Evolutionary conservation across 2,329 filamentous ascomycete species (phyloP), one percentile per base, ranked within the genome.

Genomic region (Aspergillus arachidicola): DNA sequence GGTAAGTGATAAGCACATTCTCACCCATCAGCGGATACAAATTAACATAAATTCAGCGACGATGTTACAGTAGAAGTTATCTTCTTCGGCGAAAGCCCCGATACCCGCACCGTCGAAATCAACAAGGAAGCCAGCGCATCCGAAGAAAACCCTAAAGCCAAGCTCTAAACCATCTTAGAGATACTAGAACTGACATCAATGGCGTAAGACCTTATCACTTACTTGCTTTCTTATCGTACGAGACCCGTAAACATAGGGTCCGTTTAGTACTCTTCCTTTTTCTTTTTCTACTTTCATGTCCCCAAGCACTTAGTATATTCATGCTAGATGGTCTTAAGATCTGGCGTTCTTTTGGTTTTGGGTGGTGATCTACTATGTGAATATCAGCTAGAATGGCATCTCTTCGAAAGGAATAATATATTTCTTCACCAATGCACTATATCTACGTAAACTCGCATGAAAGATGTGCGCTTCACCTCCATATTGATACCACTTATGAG

Each of bases 31-130:
- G 12, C 16, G 30, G 23, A 34, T 21, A 51, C 32, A 46, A 21
- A 58, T 38, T 34, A 28, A 16, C 30, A 36, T 72, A 74, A 55
- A 73, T 34, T 11, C 64, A 94, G 93, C 69, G 95, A 99, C 75
- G 95, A 99, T 76, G 82, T 99, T 66, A 99, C 95, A 0, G 94
- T 99, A 19, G 93, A 99, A 78, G 95, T 99, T 65, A 96, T 99
- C 74, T 99, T 99, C 85, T 99, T 99, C 72, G 95, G 95, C 64
- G 88, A 96, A 70, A 87, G 90, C 41, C 74, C 89, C 59, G 89
- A 89, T 75, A 91, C 86, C 34, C 93, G 94, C 41, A 89, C 90
- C 66, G 90, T 98, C 6, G 86, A 90, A 6, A 78, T 96, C 62
- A 99, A 98, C 78, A 84, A 90, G 67, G 94, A 97, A 73, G 95